phyloP scores from a whole-genome alignment of 306 rosid species.

The Boehmeria nivea region DNA sequence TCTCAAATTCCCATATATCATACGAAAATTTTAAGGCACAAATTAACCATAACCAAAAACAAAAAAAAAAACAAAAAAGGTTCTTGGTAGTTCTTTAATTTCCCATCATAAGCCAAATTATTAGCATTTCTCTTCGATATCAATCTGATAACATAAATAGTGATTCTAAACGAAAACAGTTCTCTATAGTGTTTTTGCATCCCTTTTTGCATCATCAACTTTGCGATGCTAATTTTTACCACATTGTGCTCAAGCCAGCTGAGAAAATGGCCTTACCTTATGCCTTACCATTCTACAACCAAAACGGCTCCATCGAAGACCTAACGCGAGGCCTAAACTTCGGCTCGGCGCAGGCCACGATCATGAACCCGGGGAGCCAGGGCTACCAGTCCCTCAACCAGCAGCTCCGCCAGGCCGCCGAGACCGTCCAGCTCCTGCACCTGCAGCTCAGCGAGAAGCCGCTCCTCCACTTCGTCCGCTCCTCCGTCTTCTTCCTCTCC shows the following conservation, averaged over 20 bases:
- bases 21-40: too few species aligned
- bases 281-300: conserved; percentile 48
- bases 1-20: too few species aligned
- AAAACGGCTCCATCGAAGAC: conserved; percentile 59
- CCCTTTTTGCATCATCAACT: too few species aligned
- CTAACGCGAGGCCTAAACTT: conserved; percentile 58
- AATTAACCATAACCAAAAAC: too few species aligned
- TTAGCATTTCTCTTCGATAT: too few species aligned
- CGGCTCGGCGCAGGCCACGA: conserved; percentile 78
- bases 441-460: conserved; percentile 38
- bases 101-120: too few species aligned
- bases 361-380: conserved; percentile 52
- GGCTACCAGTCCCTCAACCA: conserved; percentile 80
- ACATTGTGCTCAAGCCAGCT: conserved; percentile 34
- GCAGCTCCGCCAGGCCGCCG: conserved; percentile 73
- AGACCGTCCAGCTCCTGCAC: conserved; percentile 59
- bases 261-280: conserved; percentile 56
- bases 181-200: too few species aligned
- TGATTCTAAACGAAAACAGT: too few species aligned
- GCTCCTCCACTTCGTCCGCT: conserved; percentile 43
- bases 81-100: too few species aligned
- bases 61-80: too few species aligned
- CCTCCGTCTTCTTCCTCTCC: conserved; percentile 67
- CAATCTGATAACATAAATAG: too few species aligned
- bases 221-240: not conserved